Conservation (phyloP, 2,329 filamentous ascomycete species). For the Fusarium sp. region DNA sequence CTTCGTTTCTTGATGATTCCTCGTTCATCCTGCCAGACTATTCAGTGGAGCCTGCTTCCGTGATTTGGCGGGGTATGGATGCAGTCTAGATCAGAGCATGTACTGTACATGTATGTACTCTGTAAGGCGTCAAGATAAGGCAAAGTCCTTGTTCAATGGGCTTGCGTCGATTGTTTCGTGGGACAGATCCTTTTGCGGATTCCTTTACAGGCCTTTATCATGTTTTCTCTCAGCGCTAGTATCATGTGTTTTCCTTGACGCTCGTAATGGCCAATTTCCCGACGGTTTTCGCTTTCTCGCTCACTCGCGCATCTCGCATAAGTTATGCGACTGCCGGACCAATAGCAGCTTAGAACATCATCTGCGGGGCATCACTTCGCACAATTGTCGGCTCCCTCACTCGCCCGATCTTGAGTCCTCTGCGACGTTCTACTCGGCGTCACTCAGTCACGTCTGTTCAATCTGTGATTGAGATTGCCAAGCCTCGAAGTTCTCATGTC, state of each 20-base stretch:
- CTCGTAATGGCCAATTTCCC: neutral
- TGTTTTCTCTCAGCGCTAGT: constrained; percentile 1
- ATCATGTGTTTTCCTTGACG: neutral
- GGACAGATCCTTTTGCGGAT: neutral
- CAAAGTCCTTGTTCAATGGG: neutral
- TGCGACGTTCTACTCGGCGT: neutral
- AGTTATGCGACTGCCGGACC: neutral
- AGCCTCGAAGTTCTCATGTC: too few relatives aligned
- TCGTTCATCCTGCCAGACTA: neutral
- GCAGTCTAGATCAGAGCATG: neutral
- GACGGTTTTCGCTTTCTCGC: neutral
- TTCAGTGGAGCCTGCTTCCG: neutral
- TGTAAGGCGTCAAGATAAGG: neutral
- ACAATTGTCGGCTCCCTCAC: neutral
- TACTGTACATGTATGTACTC: too few relatives aligned
- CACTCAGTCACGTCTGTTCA: neutral
- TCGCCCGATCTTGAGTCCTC: neutral
- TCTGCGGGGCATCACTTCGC: neutral
- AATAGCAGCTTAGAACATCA: neutral
- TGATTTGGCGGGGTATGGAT: neutral
- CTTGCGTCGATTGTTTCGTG: neutral
- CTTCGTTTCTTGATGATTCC: neutral
- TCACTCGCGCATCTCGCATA: neutral
- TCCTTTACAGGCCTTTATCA: constrained; percentile 1
- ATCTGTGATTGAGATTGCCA: neutral